These are phyloP conservation scores for Starmerella gropengiesseri DNA, from an alignment of 805 yeast genomes.

Conservation along the genomic window DNA sequence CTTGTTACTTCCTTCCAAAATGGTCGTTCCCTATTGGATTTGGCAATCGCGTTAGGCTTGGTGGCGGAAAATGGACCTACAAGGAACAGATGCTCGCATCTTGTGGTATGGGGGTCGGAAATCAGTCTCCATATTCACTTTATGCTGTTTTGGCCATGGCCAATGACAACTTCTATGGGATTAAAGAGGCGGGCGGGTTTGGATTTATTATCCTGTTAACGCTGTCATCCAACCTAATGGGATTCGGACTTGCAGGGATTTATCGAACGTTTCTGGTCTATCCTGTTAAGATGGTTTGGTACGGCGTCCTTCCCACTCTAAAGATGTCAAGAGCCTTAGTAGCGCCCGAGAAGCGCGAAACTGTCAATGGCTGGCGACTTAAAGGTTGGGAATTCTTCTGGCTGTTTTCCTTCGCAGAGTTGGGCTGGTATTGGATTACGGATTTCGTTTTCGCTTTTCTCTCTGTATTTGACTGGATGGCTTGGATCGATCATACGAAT, in stretches of 20 bases:
- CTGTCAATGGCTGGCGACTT: conserved; percentile 49
- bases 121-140: conserved; percentile 24
- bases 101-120: conserved; percentile 25
- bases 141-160: conserved; percentile 30
- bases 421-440: conserved; percentile 56
- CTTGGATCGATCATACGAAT: conserved; percentile 45
- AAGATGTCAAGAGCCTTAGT: conserved; percentile 41
- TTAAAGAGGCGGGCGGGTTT: conserved; percentile 27
- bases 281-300: conserved; percentile 46
- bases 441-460: conserved; percentile 52
- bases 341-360: neutral
- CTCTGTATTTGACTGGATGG: conserved; percentile 50
- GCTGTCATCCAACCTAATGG: conserved; percentile 49
- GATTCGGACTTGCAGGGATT: conserved; percentile 56
- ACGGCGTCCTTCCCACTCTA: conserved; percentile 38
- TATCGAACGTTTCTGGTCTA: conserved; percentile 48
- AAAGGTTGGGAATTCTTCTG: conserved; percentile 42
- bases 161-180: conserved; percentile 23
- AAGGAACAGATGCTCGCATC: conserved; percentile 37
- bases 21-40: conserved; percentile 13
- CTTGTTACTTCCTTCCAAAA: conserved; percentile 27
- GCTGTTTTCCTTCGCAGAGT: conserved; percentile 33
- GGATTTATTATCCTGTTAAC: conserved; percentile 45
- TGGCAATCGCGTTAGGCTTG: conserved; percentile 27
- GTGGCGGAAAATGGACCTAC: conserved; percentile 43